A percentile compares a stretch with the other conserved stretches of the same genome.
phyloP scores from a whole-genome alignment of 805 yeast species.

The Jamesozyma lodderae region DNA sequence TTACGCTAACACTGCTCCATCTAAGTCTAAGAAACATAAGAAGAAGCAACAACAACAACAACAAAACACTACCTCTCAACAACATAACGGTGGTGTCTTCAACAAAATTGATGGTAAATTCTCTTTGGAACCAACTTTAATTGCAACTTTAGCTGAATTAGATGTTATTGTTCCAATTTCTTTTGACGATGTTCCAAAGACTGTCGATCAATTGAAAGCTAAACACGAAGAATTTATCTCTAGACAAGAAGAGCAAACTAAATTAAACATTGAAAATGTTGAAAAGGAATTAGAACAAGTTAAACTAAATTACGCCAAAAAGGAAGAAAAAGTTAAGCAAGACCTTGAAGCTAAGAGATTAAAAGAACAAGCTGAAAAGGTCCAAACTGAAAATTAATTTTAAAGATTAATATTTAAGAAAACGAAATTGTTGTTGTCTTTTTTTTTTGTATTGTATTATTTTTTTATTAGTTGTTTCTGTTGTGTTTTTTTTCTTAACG shows the following conservation, averaged over 20 bases:
- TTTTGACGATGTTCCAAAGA: slow-evolving; percentile 56
- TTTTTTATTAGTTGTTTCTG: too few relatives aligned
- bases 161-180: slow-evolving; percentile 71
- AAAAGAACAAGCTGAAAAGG: slow-evolving; percentile 22
- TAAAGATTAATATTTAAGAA: not conserved
- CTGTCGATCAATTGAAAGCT: slow-evolving; percentile 58
- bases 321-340: slow-evolving; percentile 33
- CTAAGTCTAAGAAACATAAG: slow-evolving; percentile 42
- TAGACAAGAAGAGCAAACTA: slow-evolving; percentile 75
- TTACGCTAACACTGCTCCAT: slow-evolving; percentile 38
- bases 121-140: slow-evolving; percentile 70
- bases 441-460: not conserved
- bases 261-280: slow-evolving; percentile 64
- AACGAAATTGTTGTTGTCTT: not conserved
- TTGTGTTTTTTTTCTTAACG: too few relatives aligned
- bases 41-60: slow-evolving; percentile 35
- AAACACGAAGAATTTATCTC: slow-evolving; percentile 60
- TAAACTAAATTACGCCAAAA: slow-evolving; percentile 42
- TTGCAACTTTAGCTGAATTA: slow-evolving; percentile 67
- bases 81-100: slow-evolving; percentile 6
- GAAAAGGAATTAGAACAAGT: slow-evolving; percentile 67
- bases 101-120: slow-evolving; percentile 36
- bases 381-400: slow-evolving; percentile 4
- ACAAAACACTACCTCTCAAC: slow-evolving; percentile 1
- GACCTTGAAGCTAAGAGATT: slow-evolving; percentile 28